Conservation (phyloP, 2,329 filamentous ascomycete genomes). For the Periglandula ipomoeae region DNA sequence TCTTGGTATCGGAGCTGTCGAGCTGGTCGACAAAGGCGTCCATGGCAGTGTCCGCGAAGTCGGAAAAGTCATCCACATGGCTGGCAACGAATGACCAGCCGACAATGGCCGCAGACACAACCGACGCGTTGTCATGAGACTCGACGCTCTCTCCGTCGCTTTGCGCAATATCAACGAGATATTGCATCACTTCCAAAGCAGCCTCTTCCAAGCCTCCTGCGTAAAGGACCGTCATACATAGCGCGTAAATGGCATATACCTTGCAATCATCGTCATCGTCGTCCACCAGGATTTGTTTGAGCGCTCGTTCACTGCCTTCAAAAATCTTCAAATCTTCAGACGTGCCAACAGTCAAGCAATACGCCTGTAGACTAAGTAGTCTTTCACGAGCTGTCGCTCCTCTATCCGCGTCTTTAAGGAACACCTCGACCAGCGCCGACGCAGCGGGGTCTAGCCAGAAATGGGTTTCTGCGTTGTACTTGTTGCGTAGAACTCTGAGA, state of each 20-base stretch:
- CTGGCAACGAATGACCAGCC: constrained; percentile 77
- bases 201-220: constrained; percentile 63
- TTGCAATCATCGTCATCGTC: constrained; percentile 56
- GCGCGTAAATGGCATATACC: constrained; percentile 65
- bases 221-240: constrained; percentile 65
- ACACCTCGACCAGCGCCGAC: constrained; percentile 48
- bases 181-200: constrained; percentile 63
- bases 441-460: constrained; percentile 47
- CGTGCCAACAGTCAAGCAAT: constrained; percentile 58
- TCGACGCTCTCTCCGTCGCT: constrained; percentile 67
- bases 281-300: constrained; percentile 28
- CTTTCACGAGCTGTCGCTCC: constrained; percentile 62
- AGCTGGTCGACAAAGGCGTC: constrained; percentile 82
- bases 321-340: constrained; percentile 47
- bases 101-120: constrained; percentile 66
- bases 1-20: constrained; percentile 59
- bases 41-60: constrained; percentile 61
- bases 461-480: constrained; percentile 24
- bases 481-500: constrained; percentile 44
- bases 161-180: constrained; percentile 67
- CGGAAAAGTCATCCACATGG: constrained; percentile 64
- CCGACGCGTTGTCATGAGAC: constrained; percentile 58
- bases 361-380: constrained; percentile 59
- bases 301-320: constrained; percentile 18
- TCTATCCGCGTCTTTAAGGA: constrained; percentile 61